Percentiles rank a stretch among this genome's conserved stretches.
Evolutionary conservation across 768 basidiomycete genomes (phyloP).

Genomic region (Mycena chlorophos): DNA sequence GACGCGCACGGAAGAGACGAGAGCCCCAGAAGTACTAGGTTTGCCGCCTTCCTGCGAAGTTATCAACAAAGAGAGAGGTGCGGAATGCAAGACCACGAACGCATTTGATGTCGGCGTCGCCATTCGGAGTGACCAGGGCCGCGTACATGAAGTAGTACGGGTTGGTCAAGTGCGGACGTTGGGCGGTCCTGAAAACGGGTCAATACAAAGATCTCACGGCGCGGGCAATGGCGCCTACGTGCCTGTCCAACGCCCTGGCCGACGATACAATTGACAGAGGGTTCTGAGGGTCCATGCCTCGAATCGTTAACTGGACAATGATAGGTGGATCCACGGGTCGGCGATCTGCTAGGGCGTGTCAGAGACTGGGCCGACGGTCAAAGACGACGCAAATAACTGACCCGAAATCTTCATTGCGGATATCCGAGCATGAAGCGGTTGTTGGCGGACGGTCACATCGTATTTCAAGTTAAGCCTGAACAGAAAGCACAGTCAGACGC

Average conservation of each 20-base stretch:
- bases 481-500: not conserved
- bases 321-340: constrained; percentile 23
- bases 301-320: constrained; percentile 16
- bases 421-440: constrained; percentile 22
- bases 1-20: constrained; percentile 20
- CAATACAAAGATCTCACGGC: not conserved
- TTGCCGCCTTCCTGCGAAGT: constrained; percentile 14
- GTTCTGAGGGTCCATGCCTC: constrained; percentile 9
- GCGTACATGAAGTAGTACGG: constrained; percentile 24
- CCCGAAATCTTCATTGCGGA: constrained; percentile 24
- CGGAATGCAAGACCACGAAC: constrained; percentile 4
- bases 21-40: constrained; percentile 19
- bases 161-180: constrained; percentile 13
- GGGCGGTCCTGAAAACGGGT: not conserved
- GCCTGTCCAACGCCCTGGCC: too few species aligned
- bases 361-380: not conserved
- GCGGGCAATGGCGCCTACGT: too few species aligned
- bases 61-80: not conserved
- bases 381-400: constrained; percentile 1
- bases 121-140: constrained; percentile 9
- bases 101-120: constrained; percentile 16
- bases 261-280: too few species aligned
- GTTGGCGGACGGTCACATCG: constrained; percentile 18
- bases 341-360: constrained; percentile 19
- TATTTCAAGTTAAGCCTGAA: constrained; percentile 10